Percentiles rank a stretch among this genome's conserved stretches.
phyloP scores from a whole-genome alignment of 2,329 filamentous ascomycete genomes.

The Calonectria multiphialidica region DNA sequence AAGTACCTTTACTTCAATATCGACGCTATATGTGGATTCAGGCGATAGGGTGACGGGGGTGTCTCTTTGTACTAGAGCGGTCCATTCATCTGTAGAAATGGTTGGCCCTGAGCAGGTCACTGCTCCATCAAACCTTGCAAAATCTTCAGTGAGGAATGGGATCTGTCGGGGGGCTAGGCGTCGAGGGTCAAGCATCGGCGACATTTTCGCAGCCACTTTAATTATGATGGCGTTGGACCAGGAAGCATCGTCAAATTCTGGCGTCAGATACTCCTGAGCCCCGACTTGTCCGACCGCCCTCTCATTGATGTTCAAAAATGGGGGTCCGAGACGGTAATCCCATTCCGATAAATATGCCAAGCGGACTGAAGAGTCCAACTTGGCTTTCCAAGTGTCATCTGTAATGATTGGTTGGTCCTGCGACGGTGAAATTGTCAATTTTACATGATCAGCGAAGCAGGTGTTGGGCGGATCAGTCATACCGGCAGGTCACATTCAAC shows the following conservation, averaged over 20 bases:
- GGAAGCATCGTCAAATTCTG: conserved; percentile 11
- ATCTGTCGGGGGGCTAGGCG: conserved; percentile 14
- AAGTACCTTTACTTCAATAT: conserved; percentile 19
- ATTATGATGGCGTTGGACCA: not conserved
- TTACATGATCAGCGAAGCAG: not conserved
- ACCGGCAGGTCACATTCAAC: conserved; percentile 9
- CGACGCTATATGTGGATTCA: not conserved
- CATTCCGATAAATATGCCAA: conserved; percentile 14
- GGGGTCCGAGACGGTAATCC: conserved; percentile 19
- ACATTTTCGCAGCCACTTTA: conserved; percentile 17
- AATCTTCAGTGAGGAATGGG: conserved; percentile 3
- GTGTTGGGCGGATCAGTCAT: not conserved
- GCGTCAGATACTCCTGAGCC: not conserved
- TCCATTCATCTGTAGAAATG: not conserved
- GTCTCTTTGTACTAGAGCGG: not conserved
- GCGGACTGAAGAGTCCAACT: not conserved
- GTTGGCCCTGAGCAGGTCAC: not conserved
- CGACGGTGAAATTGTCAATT: not conserved
- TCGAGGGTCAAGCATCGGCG: conserved; percentile 15
- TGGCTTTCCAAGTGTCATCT: conserved; percentile 12
- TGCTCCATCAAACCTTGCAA: conserved; percentile 8
- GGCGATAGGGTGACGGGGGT: not conserved
- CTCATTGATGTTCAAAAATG: conserved; percentile 16
- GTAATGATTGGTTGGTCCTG: not conserved
- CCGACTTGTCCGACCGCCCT: conserved; percentile 1